Evolutionary conservation across 2,329 filamentous ascomycete genomes (phyloP).

Genomic region (Curvularia lunata): DNA sequence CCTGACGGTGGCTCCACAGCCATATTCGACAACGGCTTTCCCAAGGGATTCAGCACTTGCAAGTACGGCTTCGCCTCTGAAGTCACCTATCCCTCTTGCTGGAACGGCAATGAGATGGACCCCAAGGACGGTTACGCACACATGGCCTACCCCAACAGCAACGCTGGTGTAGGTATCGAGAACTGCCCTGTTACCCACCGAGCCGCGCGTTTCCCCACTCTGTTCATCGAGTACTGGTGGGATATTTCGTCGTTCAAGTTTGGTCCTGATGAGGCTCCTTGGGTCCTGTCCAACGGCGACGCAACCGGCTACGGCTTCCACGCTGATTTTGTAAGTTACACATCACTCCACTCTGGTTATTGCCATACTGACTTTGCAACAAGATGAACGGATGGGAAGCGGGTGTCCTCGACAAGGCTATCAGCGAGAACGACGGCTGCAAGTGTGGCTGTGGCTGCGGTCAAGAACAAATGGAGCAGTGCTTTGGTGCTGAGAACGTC

Average conservation of each 20-base stretch:
- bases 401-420: constrained; percentile 47
- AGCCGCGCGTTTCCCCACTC: constrained; percentile 44
- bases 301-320: constrained; percentile 48
- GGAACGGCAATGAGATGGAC: constrained; percentile 46
- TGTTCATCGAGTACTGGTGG: constrained; percentile 52
- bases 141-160: constrained; percentile 49
- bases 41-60: constrained; percentile 48
- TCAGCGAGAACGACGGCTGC: constrained; percentile 41
- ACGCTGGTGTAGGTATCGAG: constrained; percentile 36
- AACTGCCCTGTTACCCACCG: constrained; percentile 43
- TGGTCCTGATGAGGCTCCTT: constrained; percentile 37
- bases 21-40: constrained; percentile 44
- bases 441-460: constrained; percentile 49
- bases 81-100: constrained; percentile 48
- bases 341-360: too few species aligned
- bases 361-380: background rate
- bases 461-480: constrained; percentile 44
- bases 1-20: constrained; percentile 30
- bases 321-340: constrained; percentile 41
- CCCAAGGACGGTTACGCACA: constrained; percentile 42
- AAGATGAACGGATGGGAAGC: constrained; percentile 47
- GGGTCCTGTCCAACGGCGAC: constrained; percentile 48
- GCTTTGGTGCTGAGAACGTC: constrained; percentile 46
- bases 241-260: constrained; percentile 46
- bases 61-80: constrained; percentile 44